Conservation (phyloP, 441 rosid species). For the Capsella rubella region DNA sequence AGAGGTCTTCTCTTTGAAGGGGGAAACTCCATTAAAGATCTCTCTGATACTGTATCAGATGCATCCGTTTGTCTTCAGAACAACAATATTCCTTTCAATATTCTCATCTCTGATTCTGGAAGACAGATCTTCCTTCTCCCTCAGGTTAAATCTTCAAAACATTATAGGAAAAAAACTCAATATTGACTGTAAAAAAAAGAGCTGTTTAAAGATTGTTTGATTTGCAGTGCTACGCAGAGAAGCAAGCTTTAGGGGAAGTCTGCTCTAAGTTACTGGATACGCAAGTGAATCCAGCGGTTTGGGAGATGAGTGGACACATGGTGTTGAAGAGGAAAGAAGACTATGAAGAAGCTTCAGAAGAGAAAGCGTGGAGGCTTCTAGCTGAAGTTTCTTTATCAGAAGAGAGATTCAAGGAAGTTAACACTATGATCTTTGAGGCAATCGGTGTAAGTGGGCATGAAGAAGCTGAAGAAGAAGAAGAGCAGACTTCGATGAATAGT, state of each 20-base stretch:
- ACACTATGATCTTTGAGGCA: slow-evolving; percentile 67
- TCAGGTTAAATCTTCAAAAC: slow-evolving; percentile 57
- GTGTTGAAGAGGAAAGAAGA: slow-evolving; percentile 91
- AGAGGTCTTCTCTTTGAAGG: slow-evolving; percentile 85
- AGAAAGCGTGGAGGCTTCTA: slow-evolving; percentile 85
- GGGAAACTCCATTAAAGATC: slow-evolving; percentile 62
- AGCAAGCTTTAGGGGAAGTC: slow-evolving; percentile 94
- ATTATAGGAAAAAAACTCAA: slow-evolving; percentile 1
- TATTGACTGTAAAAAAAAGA: slow-evolving; percentile 10
- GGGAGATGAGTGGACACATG: slow-evolving; percentile 99
- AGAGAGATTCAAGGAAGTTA: slow-evolving; percentile 85
- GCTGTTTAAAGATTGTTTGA: neutral
- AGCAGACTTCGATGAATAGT: slow-evolving; percentile 40
- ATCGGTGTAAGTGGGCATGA: slow-evolving; percentile 44
- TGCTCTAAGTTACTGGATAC: slow-evolving; percentile 79
- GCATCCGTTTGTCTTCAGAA: slow-evolving; percentile 89
- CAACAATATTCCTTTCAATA: slow-evolving; percentile 88
- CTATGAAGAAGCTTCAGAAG: slow-evolving; percentile 88
- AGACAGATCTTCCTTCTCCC: slow-evolving; percentile 80
- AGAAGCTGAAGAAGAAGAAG: slow-evolving; percentile 31
- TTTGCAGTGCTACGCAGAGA: slow-evolving; percentile 93
- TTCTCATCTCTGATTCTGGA: slow-evolving; percentile 84
- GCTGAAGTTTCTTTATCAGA: slow-evolving; percentile 90
- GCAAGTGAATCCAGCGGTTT: slow-evolving; percentile 98
- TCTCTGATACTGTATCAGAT: slow-evolving; percentile 69